phyloP scores from a whole-genome alignment of 169 alveolate genomes.

The Plasmodium gonderi region DNA sequence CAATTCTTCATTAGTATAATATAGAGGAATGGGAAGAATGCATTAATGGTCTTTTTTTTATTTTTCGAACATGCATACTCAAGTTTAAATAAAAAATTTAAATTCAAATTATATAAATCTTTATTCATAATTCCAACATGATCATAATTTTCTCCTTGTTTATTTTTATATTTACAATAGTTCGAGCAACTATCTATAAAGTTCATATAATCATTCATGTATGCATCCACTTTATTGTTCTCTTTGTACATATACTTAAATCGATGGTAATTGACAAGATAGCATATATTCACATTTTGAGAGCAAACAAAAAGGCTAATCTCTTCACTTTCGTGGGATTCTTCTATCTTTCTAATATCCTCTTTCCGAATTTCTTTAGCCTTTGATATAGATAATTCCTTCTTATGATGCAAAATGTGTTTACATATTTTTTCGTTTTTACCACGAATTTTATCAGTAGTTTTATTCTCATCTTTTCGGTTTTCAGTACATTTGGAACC shows the following conservation, averaged over 20 bases:
- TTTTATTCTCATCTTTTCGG: not conserved
- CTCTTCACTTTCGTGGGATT: not conserved
- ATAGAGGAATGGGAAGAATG: slow-evolving; percentile 34
- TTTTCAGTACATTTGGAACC: not conserved
- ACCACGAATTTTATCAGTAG: not conserved
- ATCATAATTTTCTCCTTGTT: slow-evolving; percentile 1
- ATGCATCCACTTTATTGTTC: slow-evolving; percentile 36
- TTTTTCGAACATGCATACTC: slow-evolving; percentile 12
- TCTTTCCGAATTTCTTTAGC: too few relatives aligned
- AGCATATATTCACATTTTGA: slow-evolving; percentile 64
- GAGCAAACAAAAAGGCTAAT: slow-evolving; percentile 23
- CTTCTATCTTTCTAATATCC: not conserved
- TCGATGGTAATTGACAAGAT: slow-evolving; percentile 60
- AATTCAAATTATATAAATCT: slow-evolving; percentile 61
- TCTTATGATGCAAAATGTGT: not conserved
- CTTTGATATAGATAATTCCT: not conserved
- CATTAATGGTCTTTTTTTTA: slow-evolving; percentile 11
- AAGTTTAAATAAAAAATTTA: slow-evolving; percentile 40
- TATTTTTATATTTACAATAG: not conserved
- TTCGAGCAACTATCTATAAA: slow-evolving; percentile 68
- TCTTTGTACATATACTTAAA: slow-evolving; percentile 46
- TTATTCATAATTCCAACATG: slow-evolving; percentile 70
- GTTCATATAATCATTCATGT: slow-evolving; percentile 57
- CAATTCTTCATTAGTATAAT: slow-evolving; percentile 63
- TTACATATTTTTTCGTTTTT: not conserved